Base-by-base conservation (phyloP, 179 eudicot genomes). In the Beta macrorhiza region DNA sequence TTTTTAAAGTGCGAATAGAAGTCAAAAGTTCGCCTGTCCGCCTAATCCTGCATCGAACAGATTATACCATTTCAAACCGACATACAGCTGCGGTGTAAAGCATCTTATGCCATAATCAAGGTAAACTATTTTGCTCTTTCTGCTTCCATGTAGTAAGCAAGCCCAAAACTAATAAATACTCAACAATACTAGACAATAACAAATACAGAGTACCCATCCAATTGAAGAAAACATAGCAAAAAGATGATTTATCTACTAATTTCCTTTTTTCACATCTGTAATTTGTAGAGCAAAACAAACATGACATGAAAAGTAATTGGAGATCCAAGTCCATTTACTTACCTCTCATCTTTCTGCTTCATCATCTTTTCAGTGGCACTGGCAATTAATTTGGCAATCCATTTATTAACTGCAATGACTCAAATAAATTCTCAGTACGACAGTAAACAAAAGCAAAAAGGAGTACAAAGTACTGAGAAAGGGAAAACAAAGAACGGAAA, bases 301-400 rank as follows among this genome's bases (percentile, higher is more conserved):
- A 67, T 1, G 63, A 12, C 11, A 80, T 19, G 44, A 25, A 53
- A 83, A 74, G 25, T 32, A 64, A 7, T 81, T 19, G 51, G 19
- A 67, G 7, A 16, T 13, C 68, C 57, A 56, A 1, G 3, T 17
- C 55, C 42, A 19, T 25, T 74, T 42, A 76, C 77, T 80, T 74
- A 91, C 99, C 99, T 91, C 82, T 95, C 98, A 86, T 95, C 99
- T 87, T 95, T 95, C 79, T 93, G 98, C 85, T 91, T 90, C 99
- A 95, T 95, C 99, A 95, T 95, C 67, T 88, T 89, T 77, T 84
- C 91, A 67, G 99, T 93, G 75, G 99, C 98, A 84, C 81, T 87
- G 67, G 99, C 97, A 82, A 95, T 92, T 85, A 89, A 55, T 76
- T 89, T 81, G 59, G 99, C 91, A 59, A 95, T 95, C 98, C 97